phyloP scores from a whole-genome alignment of 2,329 filamentous ascomycete species.

The Verticillium zaregamsianum region DNA sequence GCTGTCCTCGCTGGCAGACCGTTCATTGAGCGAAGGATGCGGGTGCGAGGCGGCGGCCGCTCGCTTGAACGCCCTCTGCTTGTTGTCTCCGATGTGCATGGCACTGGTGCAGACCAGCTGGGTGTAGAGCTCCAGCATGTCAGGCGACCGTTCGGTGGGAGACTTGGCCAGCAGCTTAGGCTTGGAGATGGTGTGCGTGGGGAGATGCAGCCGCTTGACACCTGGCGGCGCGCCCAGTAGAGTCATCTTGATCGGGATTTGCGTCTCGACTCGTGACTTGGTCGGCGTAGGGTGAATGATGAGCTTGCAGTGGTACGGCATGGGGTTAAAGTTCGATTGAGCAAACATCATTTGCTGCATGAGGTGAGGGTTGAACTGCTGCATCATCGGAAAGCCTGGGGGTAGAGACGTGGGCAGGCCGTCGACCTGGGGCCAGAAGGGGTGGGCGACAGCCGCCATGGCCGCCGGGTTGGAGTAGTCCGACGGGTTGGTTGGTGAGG shows the following conservation, averaged over 20 bases:
- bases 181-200: slow-evolving; percentile 88
- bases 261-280: slow-evolving; percentile 94
- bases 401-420: background rate
- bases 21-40: slow-evolving; percentile 14
- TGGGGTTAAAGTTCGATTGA: slow-evolving; percentile 21
- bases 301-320: slow-evolving; percentile 34
- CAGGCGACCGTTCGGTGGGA: slow-evolving; percentile 58
- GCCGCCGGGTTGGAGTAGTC: slow-evolving; percentile 19
- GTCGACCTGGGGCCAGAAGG: slow-evolving; percentile 17
- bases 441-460: slow-evolving; percentile 18
- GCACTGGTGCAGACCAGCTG: slow-evolving; percentile 89
- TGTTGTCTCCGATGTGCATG: slow-evolving; percentile 68
- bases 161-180: slow-evolving; percentile 83
- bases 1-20: slow-evolving; percentile 37
- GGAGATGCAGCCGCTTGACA: slow-evolving; percentile 78
- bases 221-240: slow-evolving; percentile 71
- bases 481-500: slow-evolving; percentile 42
- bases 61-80: slow-evolving; percentile 62
- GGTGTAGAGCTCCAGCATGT: slow-evolving; percentile 75
- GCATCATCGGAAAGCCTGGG: slow-evolving; percentile 6
- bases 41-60: slow-evolving; percentile 41
- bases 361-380: slow-evolving; percentile 17
- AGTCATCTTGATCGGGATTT: slow-evolving; percentile 83
- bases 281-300: slow-evolving; percentile 63
- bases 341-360: slow-evolving; percentile 23